Conservation (phyloP, 2,329 filamentous ascomycete genomes). For the Hypomyces rosellus region DNA sequence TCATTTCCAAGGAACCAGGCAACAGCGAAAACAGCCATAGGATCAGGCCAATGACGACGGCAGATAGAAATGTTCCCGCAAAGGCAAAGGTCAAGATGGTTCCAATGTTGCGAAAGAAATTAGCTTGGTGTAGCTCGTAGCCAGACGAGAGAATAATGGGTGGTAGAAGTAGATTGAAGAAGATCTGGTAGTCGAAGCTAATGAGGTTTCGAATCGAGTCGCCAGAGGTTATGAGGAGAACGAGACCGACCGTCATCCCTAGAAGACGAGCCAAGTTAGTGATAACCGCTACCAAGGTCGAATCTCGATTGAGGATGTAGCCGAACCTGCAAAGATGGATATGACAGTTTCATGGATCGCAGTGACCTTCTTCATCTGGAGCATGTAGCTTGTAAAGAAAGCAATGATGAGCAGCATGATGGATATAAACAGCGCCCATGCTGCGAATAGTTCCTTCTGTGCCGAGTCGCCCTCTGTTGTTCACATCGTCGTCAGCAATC, state of each 20-base stretch:
- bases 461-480: constrained; percentile 66
- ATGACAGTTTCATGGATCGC: constrained; percentile 97
- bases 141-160: constrained; percentile 96
- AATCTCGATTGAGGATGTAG: background rate
- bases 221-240: constrained; percentile 74
- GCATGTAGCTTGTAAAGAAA: constrained; percentile 93
- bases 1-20: constrained; percentile 76
- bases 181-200: constrained; percentile 98
- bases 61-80: constrained; percentile 93
- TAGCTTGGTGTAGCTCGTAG: constrained; percentile 95
- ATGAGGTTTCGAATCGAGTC: constrained; percentile 84
- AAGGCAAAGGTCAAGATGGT: constrained; percentile 97
- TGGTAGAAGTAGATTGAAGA: constrained; percentile 97
- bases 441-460: constrained; percentile 89
- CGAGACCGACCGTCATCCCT: constrained; percentile 94
- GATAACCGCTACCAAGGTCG: background rate
- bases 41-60: constrained; percentile 84
- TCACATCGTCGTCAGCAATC: constrained; percentile 5
- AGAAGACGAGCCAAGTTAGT: background rate
- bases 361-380: constrained; percentile 95
- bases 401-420: constrained; percentile 90
- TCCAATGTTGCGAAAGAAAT: constrained; percentile 98
- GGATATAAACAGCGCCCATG: constrained; percentile 95
- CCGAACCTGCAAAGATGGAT: constrained; percentile 85
- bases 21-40: constrained; percentile 85